Percentiles rank a stretch among this genome's conserved stretches.
Evolutionary conservation across 2,329 filamentous ascomycete species (phyloP).

Genomic region (Zymoseptoria passerinii): DNA sequence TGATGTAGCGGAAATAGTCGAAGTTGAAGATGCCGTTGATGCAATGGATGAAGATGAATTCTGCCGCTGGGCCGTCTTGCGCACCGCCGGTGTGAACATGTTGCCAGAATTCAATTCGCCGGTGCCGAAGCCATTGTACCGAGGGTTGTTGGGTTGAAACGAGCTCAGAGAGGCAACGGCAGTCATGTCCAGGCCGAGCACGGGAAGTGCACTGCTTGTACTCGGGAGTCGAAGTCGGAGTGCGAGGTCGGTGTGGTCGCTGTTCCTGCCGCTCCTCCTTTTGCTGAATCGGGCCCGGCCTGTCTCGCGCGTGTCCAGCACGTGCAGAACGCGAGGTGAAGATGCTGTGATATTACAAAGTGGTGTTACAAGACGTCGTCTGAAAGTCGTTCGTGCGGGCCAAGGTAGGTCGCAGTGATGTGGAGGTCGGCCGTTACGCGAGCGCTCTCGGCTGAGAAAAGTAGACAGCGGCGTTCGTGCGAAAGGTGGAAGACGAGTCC

Average conservation of each 20-base stretch:
- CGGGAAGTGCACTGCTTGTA: conserved; percentile 1
- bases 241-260: not conserved
- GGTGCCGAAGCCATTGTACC: conserved; percentile 50
- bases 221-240: not conserved
- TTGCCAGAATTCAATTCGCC: conserved; percentile 76
- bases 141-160: conserved; percentile 48
- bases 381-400: not conserved
- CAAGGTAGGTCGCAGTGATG: not conserved
- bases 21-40: conserved; percentile 56
- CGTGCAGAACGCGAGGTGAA: not conserved
- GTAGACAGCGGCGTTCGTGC: not conserved
- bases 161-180: conserved; percentile 49
- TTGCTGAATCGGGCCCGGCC: not conserved
- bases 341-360: not conserved
- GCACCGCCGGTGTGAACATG: conserved; percentile 62
- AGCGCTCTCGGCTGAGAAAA: not conserved
- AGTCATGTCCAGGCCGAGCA: conserved; percentile 3
- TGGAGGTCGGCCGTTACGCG: not conserved
- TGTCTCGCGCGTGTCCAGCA: conserved; percentile 4
- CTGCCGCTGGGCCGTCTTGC: conserved; percentile 75
- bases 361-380: conserved; percentile 4
- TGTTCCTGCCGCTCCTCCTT: not conserved
- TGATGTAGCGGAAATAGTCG: conserved; percentile 53
- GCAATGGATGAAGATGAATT: conserved; percentile 83
- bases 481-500: not conserved